These are phyloP conservation scores for Viridothelium virens DNA, from an alignment of 495 filamentous ascomycete genomes.

Conservation along the genomic window DNA sequence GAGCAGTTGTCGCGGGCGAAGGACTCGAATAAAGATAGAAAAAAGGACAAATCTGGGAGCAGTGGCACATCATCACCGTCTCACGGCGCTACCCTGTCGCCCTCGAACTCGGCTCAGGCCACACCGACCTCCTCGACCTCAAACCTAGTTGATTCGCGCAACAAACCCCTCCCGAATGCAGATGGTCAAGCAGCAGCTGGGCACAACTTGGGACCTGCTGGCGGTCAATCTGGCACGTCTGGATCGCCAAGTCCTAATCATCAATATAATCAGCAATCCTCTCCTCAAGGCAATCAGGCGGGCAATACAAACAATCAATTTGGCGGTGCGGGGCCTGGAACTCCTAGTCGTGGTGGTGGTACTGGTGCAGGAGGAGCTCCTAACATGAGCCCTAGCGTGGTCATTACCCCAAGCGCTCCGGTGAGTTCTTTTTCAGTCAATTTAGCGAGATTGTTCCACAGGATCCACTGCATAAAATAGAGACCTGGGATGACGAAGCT, in stretches of 20 bases:
- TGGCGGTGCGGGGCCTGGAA: conserved; percentile 40
- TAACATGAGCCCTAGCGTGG: conserved; percentile 69
- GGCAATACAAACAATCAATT: conserved; percentile 3
- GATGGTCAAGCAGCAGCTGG: conserved; percentile 40
- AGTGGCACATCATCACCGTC: conserved; percentile 74
- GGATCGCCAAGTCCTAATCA: conserved; percentile 34
- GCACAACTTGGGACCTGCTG: conserved; percentile 16
- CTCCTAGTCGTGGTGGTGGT: conserved; percentile 48
- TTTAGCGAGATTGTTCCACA: neutral
- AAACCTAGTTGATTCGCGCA: conserved; percentile 74
- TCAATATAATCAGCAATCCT: conserved; percentile 30
- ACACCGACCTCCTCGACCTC: conserved; percentile 67
- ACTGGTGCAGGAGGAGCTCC: conserved; percentile 41
- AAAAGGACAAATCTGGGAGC: conserved; percentile 79
- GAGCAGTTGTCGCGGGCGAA: conserved; percentile 92
- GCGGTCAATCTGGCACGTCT: conserved; percentile 34
- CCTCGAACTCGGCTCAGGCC: conserved; percentile 53
- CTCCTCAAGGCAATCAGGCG: neutral
- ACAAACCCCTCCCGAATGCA: conserved; percentile 64
- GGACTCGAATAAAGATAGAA: conserved; percentile 83
- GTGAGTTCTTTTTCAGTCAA: conserved; percentile 49
- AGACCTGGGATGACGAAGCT: conserved; percentile 19
- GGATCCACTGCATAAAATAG: too few relatives aligned
- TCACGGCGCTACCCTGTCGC: conserved; percentile 52
- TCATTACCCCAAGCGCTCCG: conserved; percentile 90